phyloP scores from a whole-genome alignment of 371 early-diverging fungal genomes.

The Mortierella sp. region DNA sequence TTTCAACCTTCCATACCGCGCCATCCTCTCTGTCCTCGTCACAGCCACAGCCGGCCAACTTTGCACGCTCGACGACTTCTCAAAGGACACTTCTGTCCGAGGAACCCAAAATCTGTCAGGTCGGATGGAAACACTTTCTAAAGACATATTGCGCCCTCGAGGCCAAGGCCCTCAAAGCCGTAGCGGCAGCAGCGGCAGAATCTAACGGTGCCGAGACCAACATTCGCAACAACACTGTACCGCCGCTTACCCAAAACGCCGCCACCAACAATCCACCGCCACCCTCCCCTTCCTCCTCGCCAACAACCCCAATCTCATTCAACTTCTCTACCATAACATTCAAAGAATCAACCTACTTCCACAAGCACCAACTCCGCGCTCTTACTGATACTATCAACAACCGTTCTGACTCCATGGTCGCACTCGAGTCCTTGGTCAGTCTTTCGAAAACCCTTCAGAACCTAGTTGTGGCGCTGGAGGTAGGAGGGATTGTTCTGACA shows the following conservation, averaged over 20 bases:
- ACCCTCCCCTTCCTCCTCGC: background rate
- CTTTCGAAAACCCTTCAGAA: slow-evolving; percentile 42
- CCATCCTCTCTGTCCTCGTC: background rate
- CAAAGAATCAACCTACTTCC: background rate
- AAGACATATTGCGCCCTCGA: background rate
- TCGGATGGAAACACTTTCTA: slow-evolving; percentile 19
- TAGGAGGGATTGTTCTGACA: slow-evolving; percentile 27
- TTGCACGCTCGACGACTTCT: background rate
- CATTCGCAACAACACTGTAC: too few species aligned
- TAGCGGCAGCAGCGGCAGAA: background rate
- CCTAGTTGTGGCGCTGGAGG: slow-evolving; percentile 25
- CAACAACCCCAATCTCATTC: background rate
- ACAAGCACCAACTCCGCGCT: background rate
- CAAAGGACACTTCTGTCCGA: slow-evolving; percentile 2
- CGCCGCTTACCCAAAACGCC: too few species aligned
- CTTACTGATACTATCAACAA: background rate
- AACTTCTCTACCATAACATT: background rate
- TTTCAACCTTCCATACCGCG: background rate
- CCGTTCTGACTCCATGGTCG: background rate
- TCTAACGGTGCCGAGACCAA: background rate
- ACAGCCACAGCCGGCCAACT: background rate
- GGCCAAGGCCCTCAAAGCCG: background rate
- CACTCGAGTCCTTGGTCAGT: slow-evolving; percentile 22
- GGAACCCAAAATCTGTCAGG: slow-evolving; percentile 7
- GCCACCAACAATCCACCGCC: too few species aligned